Base-by-base conservation (phyloP, 2,329 filamentous ascomycete genomes). In the Monascus ruber region DNA sequence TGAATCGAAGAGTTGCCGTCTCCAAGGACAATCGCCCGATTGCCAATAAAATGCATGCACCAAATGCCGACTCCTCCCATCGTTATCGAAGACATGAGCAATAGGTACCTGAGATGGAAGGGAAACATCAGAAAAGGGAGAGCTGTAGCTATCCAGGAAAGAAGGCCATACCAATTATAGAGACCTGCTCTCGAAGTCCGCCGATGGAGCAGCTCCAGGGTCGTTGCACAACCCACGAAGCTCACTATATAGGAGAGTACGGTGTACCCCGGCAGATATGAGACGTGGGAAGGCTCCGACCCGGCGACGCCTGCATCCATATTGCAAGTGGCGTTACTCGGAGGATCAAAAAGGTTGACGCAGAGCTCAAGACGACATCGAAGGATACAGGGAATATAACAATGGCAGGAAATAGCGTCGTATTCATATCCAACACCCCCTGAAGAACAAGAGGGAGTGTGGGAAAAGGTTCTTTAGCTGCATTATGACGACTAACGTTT, bases 41-140 rank as follows among this genome's bases (percentile, higher is more conserved):
- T 89, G 24, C 85, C 85, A 47, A 91, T 81, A 52, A 84, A 89
- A 56, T 91, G 85, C 83, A 84, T 83, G 51, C 74, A 81, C 81
- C 79, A 85, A 42, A 83, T 83, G 31, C 80, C 70, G 44, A 85
- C 77, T 2, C 79, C 81, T 5, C 82, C 82, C 81, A 86, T 85
- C 3, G 77, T 74, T 25, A 84, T 65, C 4, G 81, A 76, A 5
- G 81, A 75, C 29, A 74, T 73, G 8, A 79, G 49, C 3, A 86
- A 67, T 1, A 84, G 66, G 45, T 79, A 17, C 17, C 17, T 17
- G 17, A 17, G 17, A 17, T 17, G 17, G 17, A 17, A 17, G 17
- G 17, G 17, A 17, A 68, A 63, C 79, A 39, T 42, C 25, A 37
- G 32, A 35, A 24, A 17, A 17, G 17, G 17, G 11, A 39, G 10